Conservation (phyloP, 176 grass and related monocot species). For the Oropetium thomaeum region DNA sequence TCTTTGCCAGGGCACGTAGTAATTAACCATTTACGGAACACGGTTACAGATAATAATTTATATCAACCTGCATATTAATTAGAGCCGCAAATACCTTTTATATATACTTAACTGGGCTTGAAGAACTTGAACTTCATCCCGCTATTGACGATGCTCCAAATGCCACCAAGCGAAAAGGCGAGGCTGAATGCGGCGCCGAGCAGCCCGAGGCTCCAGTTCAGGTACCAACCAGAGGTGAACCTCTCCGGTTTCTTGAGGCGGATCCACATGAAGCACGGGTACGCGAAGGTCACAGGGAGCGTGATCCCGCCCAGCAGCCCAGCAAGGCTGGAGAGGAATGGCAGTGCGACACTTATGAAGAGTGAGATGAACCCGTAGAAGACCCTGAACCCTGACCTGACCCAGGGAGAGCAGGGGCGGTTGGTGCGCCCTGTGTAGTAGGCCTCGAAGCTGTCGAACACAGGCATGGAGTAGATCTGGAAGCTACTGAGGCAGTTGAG, state of each 20-base stretch:
- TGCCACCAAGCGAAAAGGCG: constrained; percentile 66
- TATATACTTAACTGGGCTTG: constrained; percentile 62
- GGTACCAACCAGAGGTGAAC: constrained; percentile 85
- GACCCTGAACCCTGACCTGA: constrained; percentile 75
- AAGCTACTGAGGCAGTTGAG: constrained; percentile 98
- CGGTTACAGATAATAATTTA: neutral
- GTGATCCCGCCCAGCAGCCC: constrained; percentile 80
- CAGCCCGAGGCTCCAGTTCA: constrained; percentile 79
- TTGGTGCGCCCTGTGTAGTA: constrained; percentile 89
- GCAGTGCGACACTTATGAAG: constrained; percentile 83
- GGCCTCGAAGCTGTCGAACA: constrained; percentile 93
- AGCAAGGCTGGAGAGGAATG: constrained; percentile 88
- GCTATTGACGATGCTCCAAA: constrained; percentile 88
- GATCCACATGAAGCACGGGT: constrained; percentile 99
- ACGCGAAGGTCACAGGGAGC: constrained; percentile 85
- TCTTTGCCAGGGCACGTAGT: constrained; percentile 1
- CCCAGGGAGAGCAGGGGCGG: constrained; percentile 84
- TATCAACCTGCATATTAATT: neutral
- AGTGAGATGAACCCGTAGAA: constrained; percentile 90
- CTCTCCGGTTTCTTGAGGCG: constrained; percentile 83
- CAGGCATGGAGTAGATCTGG: constrained; percentile 99
- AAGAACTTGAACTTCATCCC: constrained; percentile 98
- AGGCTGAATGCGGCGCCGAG: constrained; percentile 78
- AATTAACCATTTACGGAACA: constrained; percentile 14
- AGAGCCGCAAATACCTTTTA: too few species aligned